Percentiles rank a stretch among this genome's conserved stretches.
These are phyloP conservation scores for Alternaria hordeiaustralica DNA, from an alignment of 2,329 filamentous ascomycete genomes.

Conservation along the genomic window DNA sequence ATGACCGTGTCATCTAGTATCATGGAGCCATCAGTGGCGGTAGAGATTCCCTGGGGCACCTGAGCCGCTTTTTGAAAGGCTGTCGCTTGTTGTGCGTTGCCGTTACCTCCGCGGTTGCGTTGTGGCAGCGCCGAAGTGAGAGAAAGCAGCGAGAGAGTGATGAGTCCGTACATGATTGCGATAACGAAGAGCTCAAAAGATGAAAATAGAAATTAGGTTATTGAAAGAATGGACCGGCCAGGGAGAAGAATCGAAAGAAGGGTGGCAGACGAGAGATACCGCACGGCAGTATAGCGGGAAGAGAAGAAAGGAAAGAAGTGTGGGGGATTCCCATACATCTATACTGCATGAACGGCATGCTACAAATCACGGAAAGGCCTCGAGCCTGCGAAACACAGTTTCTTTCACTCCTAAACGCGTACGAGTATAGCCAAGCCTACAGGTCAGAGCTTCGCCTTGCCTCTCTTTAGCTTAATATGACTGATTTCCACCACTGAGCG, in stretches of 20 bases:
- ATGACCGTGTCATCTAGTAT: conserved; percentile 63
- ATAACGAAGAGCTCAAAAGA: background rate
- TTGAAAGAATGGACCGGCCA: conserved; percentile 36
- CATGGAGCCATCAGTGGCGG: conserved; percentile 61
- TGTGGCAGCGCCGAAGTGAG: conserved; percentile 36
- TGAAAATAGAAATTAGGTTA: conserved; percentile 24
- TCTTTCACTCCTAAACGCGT: background rate
- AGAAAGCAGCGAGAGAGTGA: conserved; percentile 25
- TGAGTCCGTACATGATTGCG: conserved; percentile 16
- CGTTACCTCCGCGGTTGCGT: conserved; percentile 21
- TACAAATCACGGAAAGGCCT: background rate
- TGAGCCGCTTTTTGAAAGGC: conserved; percentile 45
- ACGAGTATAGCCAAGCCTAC: conserved; percentile 27
- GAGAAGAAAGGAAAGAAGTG: conserved; percentile 1
- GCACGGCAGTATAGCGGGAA: conserved; percentile 14
- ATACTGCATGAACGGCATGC: background rate
- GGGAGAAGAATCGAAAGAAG: conserved; percentile 9
- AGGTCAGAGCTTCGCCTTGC: conserved; percentile 20
- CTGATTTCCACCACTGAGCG: background rate
- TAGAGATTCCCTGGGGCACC: conserved; percentile 44
- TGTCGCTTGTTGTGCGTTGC: conserved; percentile 22
- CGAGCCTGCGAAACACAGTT: background rate
- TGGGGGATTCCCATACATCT: background rate
- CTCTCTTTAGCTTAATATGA: conserved; percentile 23
- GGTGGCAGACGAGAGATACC: conserved; percentile 5